These are phyloP conservation scores for Daldinia vernicosa DNA, from an alignment of 495 filamentous ascomycete species.

Conservation along the genomic window DNA sequence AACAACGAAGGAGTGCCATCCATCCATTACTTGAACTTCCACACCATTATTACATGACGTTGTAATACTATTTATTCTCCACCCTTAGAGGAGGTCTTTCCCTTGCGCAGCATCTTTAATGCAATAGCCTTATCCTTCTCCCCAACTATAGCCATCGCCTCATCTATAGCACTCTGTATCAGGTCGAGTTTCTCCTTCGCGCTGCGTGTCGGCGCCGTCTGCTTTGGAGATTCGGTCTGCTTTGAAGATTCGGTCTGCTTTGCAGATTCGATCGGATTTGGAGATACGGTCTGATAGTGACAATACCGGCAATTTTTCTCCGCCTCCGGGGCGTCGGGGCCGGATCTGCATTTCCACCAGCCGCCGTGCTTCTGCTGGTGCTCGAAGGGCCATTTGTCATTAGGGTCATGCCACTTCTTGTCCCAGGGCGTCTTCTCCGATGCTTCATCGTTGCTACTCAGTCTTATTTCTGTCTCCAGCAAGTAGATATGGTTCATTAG, in stretches of 20 bases:
- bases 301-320: slow-evolving; percentile 45
- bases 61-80: neutral
- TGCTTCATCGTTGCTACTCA: neutral
- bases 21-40: no score
- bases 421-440: slow-evolving; percentile 32
- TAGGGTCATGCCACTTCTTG: slow-evolving; percentile 49
- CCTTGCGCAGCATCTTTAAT: neutral
- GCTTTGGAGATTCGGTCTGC: neutral
- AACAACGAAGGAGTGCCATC: no score
- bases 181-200: neutral
- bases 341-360: slow-evolving; percentile 55
- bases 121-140: slow-evolving; percentile 15
- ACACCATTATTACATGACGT: no score
- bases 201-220: neutral
- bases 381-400: slow-evolving; percentile 43
- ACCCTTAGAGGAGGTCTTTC: neutral
- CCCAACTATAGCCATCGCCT: slow-evolving; percentile 25
- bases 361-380: slow-evolving; percentile 44
- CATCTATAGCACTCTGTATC: slow-evolving; percentile 10
- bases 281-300: neutral
- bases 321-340: slow-evolving; percentile 39
- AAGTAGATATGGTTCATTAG: slow-evolving; percentile 28
- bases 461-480: neutral
- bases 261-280: neutral
- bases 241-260: neutral